Percentiles rank a stretch among this genome's conserved stretches.
phyloP scores from a whole-genome alignment of 495 filamentous ascomycete species.

The Aspergillus affinis region DNA sequence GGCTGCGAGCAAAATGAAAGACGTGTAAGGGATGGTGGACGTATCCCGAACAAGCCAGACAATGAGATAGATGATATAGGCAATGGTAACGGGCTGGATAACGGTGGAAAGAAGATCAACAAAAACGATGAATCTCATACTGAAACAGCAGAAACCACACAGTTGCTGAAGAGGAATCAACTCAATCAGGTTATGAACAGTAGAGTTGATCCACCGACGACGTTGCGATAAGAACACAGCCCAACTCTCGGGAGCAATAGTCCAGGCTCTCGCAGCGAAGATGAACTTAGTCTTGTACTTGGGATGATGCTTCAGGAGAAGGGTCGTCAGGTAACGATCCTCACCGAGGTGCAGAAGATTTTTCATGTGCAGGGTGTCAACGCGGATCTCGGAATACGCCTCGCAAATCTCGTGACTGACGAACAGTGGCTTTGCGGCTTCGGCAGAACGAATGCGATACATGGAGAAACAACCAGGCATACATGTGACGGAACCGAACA shows the following conservation, averaged over 20 bases:
- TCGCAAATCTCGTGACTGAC: constrained; percentile 89
- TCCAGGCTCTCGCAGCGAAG: constrained; percentile 89
- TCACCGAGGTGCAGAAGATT: constrained; percentile 90
- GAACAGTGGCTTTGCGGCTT: constrained; percentile 92
- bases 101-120: constrained; percentile 69
- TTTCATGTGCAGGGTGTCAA: constrained; percentile 99
- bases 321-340: constrained; percentile 93
- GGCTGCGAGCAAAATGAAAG: constrained; percentile 81
- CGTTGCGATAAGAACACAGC: constrained; percentile 94
- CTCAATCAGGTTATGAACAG: constrained; percentile 95
- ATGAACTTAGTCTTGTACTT: constrained; percentile 98
- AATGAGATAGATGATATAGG: no score
- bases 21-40: constrained; percentile 72
- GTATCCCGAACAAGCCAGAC: constrained; percentile 59
- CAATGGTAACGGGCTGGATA: no score
- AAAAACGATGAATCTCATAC: constrained; percentile 96
- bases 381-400: constrained; percentile 83
- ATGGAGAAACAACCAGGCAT: constrained; percentile 97
- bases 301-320: constrained; percentile 88
- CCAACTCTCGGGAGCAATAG: constrained; percentile 92
- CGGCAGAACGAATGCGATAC: constrained; percentile 93
- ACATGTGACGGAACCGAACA: constrained; percentile 97
- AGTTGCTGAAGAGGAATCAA: constrained; percentile 90
- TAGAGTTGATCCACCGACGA: constrained; percentile 99
- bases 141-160: constrained; percentile 99